Conservation (phyloP, 495 filamentous ascomycete species). For the Schizothecium vesticola region DNA sequence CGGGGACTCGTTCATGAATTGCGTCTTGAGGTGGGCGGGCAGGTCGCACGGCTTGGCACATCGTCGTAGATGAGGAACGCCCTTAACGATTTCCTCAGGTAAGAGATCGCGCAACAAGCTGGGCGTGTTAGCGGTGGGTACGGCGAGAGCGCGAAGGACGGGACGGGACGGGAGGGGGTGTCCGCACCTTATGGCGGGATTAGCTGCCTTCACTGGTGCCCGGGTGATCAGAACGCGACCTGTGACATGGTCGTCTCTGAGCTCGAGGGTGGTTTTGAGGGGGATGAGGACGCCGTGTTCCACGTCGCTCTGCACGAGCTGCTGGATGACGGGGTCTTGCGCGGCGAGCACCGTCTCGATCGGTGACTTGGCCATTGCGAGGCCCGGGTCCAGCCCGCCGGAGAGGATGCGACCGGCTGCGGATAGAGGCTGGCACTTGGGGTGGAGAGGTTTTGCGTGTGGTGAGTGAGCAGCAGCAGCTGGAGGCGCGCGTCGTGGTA, state of each 20-base stretch:
- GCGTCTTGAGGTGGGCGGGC: constrained; percentile 46
- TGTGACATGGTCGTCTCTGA: constrained; percentile 41
- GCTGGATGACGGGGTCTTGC: constrained; percentile 26
- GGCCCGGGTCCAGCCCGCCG: neutral
- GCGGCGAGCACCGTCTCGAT: constrained; percentile 21
- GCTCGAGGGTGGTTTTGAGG: constrained; percentile 52
- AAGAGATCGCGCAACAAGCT: constrained; percentile 46
- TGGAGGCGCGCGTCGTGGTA: neutral
- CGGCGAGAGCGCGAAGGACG: neutral
- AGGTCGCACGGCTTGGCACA: constrained; percentile 69
- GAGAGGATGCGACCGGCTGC: neutral
- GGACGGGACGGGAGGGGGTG: neutral
- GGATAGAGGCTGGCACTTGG: neutral
- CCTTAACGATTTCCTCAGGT: constrained; percentile 52
- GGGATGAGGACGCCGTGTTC: constrained; percentile 44
- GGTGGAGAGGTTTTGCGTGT: neutral
- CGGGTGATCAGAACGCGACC: constrained; percentile 49
- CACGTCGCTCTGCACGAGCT: constrained; percentile 27
- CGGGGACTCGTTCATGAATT: constrained; percentile 42
- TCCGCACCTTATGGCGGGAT: constrained; percentile 48
- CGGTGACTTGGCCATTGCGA: constrained; percentile 25
- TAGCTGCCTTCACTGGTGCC: constrained; percentile 48
- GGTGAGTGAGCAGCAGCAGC: neutral
- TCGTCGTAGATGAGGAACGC: constrained; percentile 73
- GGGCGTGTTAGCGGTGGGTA: constrained; percentile 7